These are phyloP conservation scores for Candida freyschussii DNA, from an alignment of 1,139 yeast genomes.

Conservation along the genomic window DNA sequence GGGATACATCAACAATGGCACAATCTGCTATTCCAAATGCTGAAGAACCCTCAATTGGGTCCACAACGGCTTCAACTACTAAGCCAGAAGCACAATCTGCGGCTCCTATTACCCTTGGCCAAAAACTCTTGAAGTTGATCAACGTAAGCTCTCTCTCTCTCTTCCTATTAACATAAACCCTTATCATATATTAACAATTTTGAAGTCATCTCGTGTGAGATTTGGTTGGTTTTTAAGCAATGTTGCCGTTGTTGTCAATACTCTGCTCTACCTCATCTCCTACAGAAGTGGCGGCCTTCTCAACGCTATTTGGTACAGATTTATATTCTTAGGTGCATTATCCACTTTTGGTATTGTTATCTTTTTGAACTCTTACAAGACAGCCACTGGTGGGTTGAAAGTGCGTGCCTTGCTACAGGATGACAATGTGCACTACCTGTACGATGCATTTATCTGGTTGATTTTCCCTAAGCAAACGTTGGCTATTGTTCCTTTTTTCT, in stretches of 20 bases:
- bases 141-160: too few species aligned
- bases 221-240: conserved; percentile 54
- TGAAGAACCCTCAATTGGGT: conserved; percentile 1
- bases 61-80: conserved; percentile 1
- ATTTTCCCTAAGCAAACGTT: conserved; percentile 48
- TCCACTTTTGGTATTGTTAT: conserved; percentile 75
- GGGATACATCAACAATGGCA: neutral
- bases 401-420: conserved; percentile 40
- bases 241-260: conserved; percentile 52
- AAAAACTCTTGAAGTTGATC: conserved; percentile 3
- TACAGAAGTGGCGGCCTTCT: conserved; percentile 32
- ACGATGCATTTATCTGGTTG: conserved; percentile 55
- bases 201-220: conserved; percentile 28
- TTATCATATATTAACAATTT: too few species aligned
- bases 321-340: conserved; percentile 60
- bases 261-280: conserved; percentile 50
- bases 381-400: conserved; percentile 11
- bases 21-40: conserved; percentile 1
- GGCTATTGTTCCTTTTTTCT: conserved; percentile 59
- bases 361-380: conserved; percentile 26
- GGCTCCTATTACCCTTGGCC: neutral
- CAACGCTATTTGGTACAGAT: conserved; percentile 50
- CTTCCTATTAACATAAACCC: too few species aligned
- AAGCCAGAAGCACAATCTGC: neutral
- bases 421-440: conserved; percentile 65